Base-by-base conservation (phyloP, 352 stramenopile genomes). In the Globisporangium takayamanum region DNA sequence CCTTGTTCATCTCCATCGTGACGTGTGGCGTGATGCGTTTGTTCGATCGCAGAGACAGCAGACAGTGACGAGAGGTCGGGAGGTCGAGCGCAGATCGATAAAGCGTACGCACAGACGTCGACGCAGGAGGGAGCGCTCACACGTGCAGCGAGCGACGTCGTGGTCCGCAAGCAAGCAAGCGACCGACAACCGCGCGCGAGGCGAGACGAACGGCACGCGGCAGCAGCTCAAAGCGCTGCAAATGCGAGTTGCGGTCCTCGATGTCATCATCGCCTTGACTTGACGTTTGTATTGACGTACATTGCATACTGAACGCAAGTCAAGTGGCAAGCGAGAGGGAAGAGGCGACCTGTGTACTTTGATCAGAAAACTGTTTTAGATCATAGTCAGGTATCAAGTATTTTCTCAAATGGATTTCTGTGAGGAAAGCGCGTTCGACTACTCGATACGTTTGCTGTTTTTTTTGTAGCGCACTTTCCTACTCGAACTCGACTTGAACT, bases 1-100 rank as follows among this genome's bases (percentile, higher is more conserved):
- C 86, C 60, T 87, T 89, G 67, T 97, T 97, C 86, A 95, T 95
- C 82, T 95, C 86, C 86, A 95, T 95, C 57, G 59, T 64, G 62
- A 2, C 41, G 41, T 14, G 15, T 46, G 94, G 93, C 57, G 59
- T 64, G 62, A 10, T 15, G 41, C 41, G 15, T 46, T 12, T 20
- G 41, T 18, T 20, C 16, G 50, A 16, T 12, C 16, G 48, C 5
- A 16, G 14, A 37, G 48, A 53, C 20, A 15, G 10, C 6, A 49
- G 51, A 50, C 20, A 28, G 52, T 49, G 37, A 22, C 39, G 39
- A 22, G 22, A 22, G 22, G 22, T 22, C 22, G 22, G 22, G 22
- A 22, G 22, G 22, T 22, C 22, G 22, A 22, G 22, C 22, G 22
- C 22, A 22, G 22, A 22, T 22, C 22, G 22, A 22, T 22, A 45